These are phyloP conservation scores for Uronychia binucleata DNA, from an alignment of 73 alveolate genomes.

Conservation along the genomic window DNA sequence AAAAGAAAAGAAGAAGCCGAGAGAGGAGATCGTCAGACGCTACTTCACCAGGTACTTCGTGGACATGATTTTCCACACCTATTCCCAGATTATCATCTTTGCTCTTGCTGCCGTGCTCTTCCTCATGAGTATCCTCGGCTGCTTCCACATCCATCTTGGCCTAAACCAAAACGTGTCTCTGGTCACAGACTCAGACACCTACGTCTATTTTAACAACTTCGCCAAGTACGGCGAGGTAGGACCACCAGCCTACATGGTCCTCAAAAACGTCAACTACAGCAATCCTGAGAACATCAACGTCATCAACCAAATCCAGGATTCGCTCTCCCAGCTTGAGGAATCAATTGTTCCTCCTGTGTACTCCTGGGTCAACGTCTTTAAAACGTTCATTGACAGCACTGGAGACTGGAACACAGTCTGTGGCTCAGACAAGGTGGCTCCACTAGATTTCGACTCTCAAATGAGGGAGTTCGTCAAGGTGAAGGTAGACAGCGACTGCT, in stretches of 20 bases:
- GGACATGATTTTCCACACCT: constrained; percentile 69
- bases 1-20: constrained; percentile 61
- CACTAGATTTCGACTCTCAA: constrained; percentile 78
- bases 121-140: constrained; percentile 58
- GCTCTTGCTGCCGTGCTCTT: constrained; percentile 60
- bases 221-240: constrained; percentile 89
- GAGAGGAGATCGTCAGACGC: constrained; percentile 72
- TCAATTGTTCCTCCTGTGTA: constrained; percentile 93
- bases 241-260: constrained; percentile 92
- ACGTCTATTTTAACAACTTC: constrained; percentile 82
- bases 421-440: constrained; percentile 71
- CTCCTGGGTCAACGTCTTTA: constrained; percentile 92
- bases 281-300: constrained; percentile 60
- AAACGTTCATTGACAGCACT: constrained; percentile 58
- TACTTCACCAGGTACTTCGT: constrained; percentile 70
- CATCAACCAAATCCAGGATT: constrained; percentile 78
- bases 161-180: constrained; percentile 84
- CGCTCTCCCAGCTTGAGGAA: constrained; percentile 74
- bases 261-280: constrained; percentile 85
- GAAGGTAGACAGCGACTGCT: constrained; percentile 79
- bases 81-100: constrained; percentile 49
- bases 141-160: constrained; percentile 74
- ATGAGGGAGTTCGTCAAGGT: constrained; percentile 83
- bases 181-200: constrained; percentile 80
- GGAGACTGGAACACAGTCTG: constrained; percentile 81